Base-by-base conservation (phyloP, 345 rosid genomes). In the Arabis hirsuta region DNA sequence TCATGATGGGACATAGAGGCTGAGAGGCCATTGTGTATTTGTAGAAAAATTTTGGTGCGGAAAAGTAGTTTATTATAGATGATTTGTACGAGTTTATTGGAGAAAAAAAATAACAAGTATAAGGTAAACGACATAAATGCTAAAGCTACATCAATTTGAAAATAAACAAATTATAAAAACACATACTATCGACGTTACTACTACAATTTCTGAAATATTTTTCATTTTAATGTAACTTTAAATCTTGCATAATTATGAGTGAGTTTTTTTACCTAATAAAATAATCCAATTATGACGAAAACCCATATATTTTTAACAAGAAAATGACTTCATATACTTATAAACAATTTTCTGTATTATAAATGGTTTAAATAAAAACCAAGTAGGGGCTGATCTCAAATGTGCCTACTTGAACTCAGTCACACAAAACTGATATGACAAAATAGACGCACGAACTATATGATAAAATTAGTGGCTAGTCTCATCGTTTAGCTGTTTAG, bases 381-480 rank as follows among this genome's bases (percentile, higher is more conserved):
- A 22, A 50, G 11, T 8, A 47, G 32, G 54, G 54, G 7, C 55
- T 52, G 6, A 6, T 53, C 36, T 53, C 38, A 27, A 27, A 54
- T 13, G 58, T 29, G 59, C 63, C 32, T 34, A 6, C 8, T 22
- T 38, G 12, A 6, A 4, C 12, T 32, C 61, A 42, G 9, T 12
- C 42, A 16, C 12, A 52, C 6, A 48, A 13, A 36, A 8, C 9
- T 53, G 13, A 12, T 12, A 20, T 59, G 32, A 16, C 14, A 29
- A 59, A 59, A 64, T 34, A 34, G 57, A 45, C 45, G 41, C 47
- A 48, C 26, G 24, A 58, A 71, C 76, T 72, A 72, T 34, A 46
- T 42, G 32, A 16, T 41, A 61, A 60, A 50, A 14, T 55, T 55
- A 73, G 58, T 46, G 43, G 42, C 48, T 14, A 5, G 57, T 73